Base-by-base conservation (phyloP, 2,329 filamentous ascomycete species). In the Dichotomopilus funicola region DNA sequence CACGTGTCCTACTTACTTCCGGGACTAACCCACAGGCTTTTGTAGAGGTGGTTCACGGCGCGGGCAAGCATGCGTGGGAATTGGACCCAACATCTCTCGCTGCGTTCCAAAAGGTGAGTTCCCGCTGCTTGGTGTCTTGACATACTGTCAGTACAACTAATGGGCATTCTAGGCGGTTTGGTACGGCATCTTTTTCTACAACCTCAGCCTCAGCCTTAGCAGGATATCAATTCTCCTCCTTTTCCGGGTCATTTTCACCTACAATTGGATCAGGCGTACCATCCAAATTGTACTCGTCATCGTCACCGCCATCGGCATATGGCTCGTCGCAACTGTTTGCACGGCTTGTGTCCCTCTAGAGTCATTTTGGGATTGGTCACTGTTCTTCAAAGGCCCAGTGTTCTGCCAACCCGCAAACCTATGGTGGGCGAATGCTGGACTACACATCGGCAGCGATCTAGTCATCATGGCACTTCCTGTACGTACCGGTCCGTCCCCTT, bases 161-260 rank as follows among this genome's bases (percentile, higher is more conserved):
- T 13, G 3, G 12, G 6, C 2, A 48, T 4, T n/a, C 2, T 42
- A 63, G 62, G 65, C 64, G 6, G 61, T 61, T 0, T 68, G 65
- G 64, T 66, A 66, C 50, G 58, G 61, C 12, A 66, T 68, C 13
- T 36, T 69, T 0, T 67, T 66, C 38, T 68, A 69, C 59, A 61
- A 62, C 36, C 53, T 66, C 5, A 64, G 64, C 19, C 61, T 69
- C 33, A 59, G 60, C 19, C 65, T 67, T 48, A 61, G 62, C 33
- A 63, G 67, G 48, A 58, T 69, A 8, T 68, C 66, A 2, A 68
- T 70, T 52, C 59, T 69, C 12, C 55, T 68, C 13, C 58, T 69
- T 6, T 70, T 68, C 57, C 57, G 61, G 37, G 60, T 60, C 36
- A 63, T 68, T 37, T 68, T 68, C 46, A 64, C 61, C 7, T 66